These are phyloP conservation scores for Fusarium mangiferae DNA, from an alignment of 2,329 filamentous ascomycete species.

Conservation along the genomic window DNA sequence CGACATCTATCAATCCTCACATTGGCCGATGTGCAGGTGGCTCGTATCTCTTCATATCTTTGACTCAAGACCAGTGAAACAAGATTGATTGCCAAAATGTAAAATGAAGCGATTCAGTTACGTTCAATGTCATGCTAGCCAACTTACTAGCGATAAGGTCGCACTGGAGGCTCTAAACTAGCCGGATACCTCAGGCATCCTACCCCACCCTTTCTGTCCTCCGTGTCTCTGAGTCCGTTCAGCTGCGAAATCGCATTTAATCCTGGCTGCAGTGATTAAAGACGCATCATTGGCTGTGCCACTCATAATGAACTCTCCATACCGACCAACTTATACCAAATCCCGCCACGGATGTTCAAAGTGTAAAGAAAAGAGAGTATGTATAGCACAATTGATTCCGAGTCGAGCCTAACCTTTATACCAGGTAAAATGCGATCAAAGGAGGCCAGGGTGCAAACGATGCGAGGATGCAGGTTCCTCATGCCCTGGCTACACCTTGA, in stretches of 20 bases:
- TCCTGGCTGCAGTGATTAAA: too few species aligned
- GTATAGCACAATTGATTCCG: background rate
- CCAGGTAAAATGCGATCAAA: background rate
- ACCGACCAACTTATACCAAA: background rate
- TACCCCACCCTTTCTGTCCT: background rate
- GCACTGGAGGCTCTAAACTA: background rate
- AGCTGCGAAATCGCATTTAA: background rate
- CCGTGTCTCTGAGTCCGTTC: background rate
- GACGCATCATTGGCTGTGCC: too few species aligned
- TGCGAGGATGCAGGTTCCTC: background rate
- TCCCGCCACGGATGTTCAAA: background rate
- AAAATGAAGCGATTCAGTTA: background rate
- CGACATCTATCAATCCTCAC: background rate
- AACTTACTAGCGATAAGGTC: background rate
- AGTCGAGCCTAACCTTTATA: background rate
- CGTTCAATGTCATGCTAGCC: background rate
- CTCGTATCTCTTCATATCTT: accelerated
- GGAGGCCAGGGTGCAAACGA: background rate
- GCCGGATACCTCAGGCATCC: background rate
- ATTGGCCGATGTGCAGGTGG: background rate
- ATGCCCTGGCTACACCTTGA: background rate
- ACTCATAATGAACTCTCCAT: background rate
- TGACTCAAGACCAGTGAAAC: background rate
- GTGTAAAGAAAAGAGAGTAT: background rate
- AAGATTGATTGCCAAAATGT: background rate